A percentile compares a stretch with the other conserved stretches of the same genome.
Evolutionary conservation across 495 filamentous ascomycete genomes (phyloP).

Genomic region (Extremus antarcticus): DNA sequence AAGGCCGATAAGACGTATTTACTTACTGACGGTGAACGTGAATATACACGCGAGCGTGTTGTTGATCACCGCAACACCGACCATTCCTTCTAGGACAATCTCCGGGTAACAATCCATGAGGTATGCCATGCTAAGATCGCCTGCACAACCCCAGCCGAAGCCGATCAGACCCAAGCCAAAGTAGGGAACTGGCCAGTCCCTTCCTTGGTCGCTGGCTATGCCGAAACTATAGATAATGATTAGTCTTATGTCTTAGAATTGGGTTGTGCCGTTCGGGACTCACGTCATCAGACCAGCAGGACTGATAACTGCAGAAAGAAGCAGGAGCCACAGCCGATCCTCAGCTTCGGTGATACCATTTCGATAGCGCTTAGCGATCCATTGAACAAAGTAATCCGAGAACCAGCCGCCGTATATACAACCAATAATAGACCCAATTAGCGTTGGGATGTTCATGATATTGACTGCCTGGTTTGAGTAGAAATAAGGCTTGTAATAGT

Average conservation of each 20-base stretch:
- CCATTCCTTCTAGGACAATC: slow-evolving; percentile 32
- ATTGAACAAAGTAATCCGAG: slow-evolving; percentile 29
- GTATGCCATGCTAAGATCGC: slow-evolving; percentile 25
- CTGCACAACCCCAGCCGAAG: slow-evolving; percentile 32
- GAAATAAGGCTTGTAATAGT: slow-evolving; percentile 26
- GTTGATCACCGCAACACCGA: slow-evolving; percentile 31
- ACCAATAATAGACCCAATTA: slow-evolving; percentile 29
- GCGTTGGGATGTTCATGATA: slow-evolving; percentile 31
- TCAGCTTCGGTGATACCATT: slow-evolving; percentile 29
- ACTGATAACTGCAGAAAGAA: slow-evolving; percentile 25
- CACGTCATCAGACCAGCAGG: slow-evolving; percentile 29
- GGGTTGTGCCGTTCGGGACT: too few relatives aligned
- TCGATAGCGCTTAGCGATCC: slow-evolving; percentile 25
- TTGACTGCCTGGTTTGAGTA: slow-evolving; percentile 23
- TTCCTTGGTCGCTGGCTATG: slow-evolving; percentile 24
- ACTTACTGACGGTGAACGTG: slow-evolving; percentile 22
- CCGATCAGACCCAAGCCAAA: slow-evolving; percentile 29
- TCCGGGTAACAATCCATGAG: slow-evolving; percentile 29
- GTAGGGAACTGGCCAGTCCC: slow-evolving; percentile 18
- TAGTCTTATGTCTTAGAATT: too few relatives aligned
- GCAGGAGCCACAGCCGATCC: slow-evolving; percentile 30
- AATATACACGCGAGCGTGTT: slow-evolving; percentile 31
- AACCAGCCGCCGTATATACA: slow-evolving; percentile 32
- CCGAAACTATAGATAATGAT: too few relatives aligned
- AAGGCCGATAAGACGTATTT: not conserved